Evolutionary conservation across 768 basidiomycete genomes (phyloP).

Genomic region (Astraeus odoratus): DNA sequence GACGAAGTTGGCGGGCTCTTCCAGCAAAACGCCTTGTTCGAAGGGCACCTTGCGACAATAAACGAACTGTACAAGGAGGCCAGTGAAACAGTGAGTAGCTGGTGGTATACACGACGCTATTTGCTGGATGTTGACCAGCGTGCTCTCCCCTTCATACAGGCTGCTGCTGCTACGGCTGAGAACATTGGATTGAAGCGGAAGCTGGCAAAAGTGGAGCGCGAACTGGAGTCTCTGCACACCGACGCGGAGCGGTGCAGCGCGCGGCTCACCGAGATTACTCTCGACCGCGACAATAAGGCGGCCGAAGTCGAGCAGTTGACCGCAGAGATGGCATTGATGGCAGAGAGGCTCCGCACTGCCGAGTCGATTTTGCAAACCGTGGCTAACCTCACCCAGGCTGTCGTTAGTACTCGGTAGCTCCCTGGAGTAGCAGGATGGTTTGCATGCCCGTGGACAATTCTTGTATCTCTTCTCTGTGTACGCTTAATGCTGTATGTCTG

Average conservation of each 20-base stretch:
- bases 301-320: background rate
- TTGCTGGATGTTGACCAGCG: background rate
- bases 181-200: slow-evolving; percentile 1
- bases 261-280: background rate
- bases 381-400: no score
- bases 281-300: background rate
- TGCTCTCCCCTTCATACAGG: background rate
- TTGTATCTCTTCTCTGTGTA: no score
- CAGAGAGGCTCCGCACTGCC: no score
- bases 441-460: no score
- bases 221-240: background rate
- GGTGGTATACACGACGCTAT: background rate
- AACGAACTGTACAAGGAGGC: background rate
- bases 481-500: no score
- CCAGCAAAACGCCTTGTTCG: background rate
- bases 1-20: background rate
- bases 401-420: no score
- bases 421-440: no score
- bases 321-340: no score
- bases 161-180: background rate
- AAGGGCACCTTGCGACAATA: background rate
- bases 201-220: background rate
- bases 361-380: no score
- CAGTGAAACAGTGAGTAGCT: background rate
- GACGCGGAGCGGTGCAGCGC: background rate